Evolutionary conservation across 441 rosid genomes (phyloP), one percentile per base, ranked within the genome.

Genomic region (Pelargonium cotyledonis): DNA sequence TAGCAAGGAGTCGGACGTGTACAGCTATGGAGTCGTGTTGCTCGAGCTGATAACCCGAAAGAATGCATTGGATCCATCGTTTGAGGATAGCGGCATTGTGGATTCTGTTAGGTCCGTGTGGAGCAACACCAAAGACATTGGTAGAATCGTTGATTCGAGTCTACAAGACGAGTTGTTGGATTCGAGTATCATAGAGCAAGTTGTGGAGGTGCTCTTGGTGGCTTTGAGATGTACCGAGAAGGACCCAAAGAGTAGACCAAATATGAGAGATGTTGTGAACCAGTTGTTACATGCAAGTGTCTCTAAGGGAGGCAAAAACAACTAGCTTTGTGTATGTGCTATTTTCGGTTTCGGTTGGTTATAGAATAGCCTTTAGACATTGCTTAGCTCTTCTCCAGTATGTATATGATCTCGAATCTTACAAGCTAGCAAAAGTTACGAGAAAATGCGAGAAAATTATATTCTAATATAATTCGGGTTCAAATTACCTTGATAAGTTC

Each of bases 241-340:
- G 40, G 90, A 87, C 11, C 90, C 93, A 0, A 70, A 72, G 57
- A 80, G 19, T 65, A 83, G 98, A 70, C 94, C 91, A 1, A 75
- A 82, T 35, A 92, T 83, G 95, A 85, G 86, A 78, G 85, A 87
- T 53, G 98, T 81, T n/a, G 95, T 86, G 21, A 88, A 78, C 75
- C 81, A 75, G 70, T 75, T 92, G 69, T 12, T 73, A 9, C 72
- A 79, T 29, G 73, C 81, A 38, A 72, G 71, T 29, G 63, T 19
- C 65, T 43, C 69, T 19, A 57, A 1, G 12, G 72, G 44, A 61
- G 57, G 69, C 49, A 61, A 63, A 49, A 44, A 6, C 29, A 63
- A 60, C 15, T 47, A 11, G 14, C 10, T 26, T 0, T 18, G 67
- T 7, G 40, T 23, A 9, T 12, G 57, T 43, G 18, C 21, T 10